A percentile compares a stretch with the other conserved stretches of the same genome.
Conservation (phyloP, 495 filamentous ascomycete species). For the Sordaria brevicollis region DNA sequence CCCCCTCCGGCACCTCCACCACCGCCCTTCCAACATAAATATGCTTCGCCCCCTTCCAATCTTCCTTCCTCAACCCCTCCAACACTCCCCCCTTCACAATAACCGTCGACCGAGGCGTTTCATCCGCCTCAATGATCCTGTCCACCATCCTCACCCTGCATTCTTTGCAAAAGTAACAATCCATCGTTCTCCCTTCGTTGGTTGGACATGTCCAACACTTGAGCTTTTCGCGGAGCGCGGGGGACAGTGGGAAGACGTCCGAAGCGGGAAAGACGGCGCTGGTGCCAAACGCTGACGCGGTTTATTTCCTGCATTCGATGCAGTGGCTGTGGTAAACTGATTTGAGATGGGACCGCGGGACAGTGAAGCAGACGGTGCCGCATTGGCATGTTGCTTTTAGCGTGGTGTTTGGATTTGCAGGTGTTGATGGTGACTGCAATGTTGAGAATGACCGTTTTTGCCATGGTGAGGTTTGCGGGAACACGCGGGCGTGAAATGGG, state of each 20-base stretch:
- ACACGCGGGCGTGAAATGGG: not conserved
- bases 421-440: not conserved
- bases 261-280: slow-evolving; percentile 35
- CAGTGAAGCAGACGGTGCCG: slow-evolving; percentile 35
- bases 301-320: slow-evolving; percentile 49
- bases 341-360: slow-evolving; percentile 30
- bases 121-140: slow-evolving; percentile 29
- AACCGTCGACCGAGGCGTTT: slow-evolving; percentile 19
- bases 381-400: slow-evolving; percentile 42
- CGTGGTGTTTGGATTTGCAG: not conserved
- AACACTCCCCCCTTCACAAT: slow-evolving; percentile 44
- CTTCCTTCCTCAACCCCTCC: slow-evolving; percentile 19
- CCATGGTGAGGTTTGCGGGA: not conserved
- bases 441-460: not conserved
- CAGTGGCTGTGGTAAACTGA: slow-evolving; percentile 50
- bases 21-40: slow-evolving; percentile 31
- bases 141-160: slow-evolving; percentile 44
- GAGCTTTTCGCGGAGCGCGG: slow-evolving; percentile 19
- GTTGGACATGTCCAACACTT: slow-evolving; percentile 30
- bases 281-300: slow-evolving; percentile 46
- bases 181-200: slow-evolving; percentile 30
- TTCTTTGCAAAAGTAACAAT: slow-evolving; percentile 42
- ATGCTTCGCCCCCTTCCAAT: slow-evolving; percentile 27
- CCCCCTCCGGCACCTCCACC: slow-evolving; percentile 44
- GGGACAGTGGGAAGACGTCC: slow-evolving; percentile 39